Evolutionary conservation across 2,329 filamentous ascomycete species (phyloP), one percentile per base, ranked within the genome.

Genomic region (Ophiocordyceps camponoti-saundersi): DNA sequence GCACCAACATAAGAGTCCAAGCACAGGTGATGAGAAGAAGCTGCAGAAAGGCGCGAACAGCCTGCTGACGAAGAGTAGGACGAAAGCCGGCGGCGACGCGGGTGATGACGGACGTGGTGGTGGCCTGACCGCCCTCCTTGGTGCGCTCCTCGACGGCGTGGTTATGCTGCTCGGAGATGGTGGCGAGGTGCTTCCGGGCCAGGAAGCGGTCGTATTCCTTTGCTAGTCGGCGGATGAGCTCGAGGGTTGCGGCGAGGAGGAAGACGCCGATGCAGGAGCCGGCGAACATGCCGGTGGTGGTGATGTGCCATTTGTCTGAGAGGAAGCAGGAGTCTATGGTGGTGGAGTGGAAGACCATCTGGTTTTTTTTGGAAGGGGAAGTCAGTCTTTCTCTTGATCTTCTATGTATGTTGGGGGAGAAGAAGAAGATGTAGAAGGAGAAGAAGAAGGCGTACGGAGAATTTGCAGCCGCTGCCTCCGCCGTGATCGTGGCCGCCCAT

Each of bases 281-380:
- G 44, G 82, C 85, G 58, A 93, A 90, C 72, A 82, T 82, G 60
- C 73, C 79, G 3, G 62, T 65, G 22, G 79, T 81, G 16, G 67
- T 79, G 60, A 90, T 74, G 56, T 79, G 79, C 85, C 85, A 92
- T 21, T 71, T 69, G 8, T 59, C 55, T 22, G 81, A 65, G 57
- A 92, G 72, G 70, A 92, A 90, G 55, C 62, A 86, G 20, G 79
- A 64, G 58, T 83, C 78, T 58, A 84, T 67, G 3, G 79, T 82
- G 60, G 83, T 71, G 80, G 81, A 85, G 61, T 87, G 88, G 81
- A 82, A 86, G 40, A 85, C 67, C 83, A 87, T 88, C 80, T 85
- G 20, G 13, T 23, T 11, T 23, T 18, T 3, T 23, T 44, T 41
- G 13, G 16, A 11, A 10, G 11, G 20, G n/a, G n/a, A n/a, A 6